Evolutionary conservation across 768 basidiomycete genomes (phyloP).

Genomic region (Gloeostereum incarnatum): DNA sequence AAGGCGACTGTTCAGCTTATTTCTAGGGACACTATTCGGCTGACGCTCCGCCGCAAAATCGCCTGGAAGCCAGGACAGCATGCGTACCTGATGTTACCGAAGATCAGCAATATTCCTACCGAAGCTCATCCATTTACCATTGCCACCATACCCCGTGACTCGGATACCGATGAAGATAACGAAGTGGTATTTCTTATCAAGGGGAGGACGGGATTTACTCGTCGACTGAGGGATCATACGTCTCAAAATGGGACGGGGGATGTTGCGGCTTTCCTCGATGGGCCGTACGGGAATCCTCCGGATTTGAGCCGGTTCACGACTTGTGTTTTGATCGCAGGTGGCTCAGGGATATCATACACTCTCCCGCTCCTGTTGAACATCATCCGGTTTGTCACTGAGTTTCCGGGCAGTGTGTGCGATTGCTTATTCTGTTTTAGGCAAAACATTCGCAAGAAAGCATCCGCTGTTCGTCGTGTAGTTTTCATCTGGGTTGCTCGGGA

Average conservation of each 20-base stretch:
- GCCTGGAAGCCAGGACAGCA: constrained; percentile 39
- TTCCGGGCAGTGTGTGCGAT: neutral
- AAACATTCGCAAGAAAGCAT: neutral
- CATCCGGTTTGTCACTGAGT: neutral
- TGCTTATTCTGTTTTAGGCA: neutral
- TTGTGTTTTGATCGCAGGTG: constrained; percentile 39
- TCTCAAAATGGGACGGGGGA: constrained; percentile 15
- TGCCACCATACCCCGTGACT: constrained; percentile 22
- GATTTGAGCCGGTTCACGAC: constrained; percentile 28
- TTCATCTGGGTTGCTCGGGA: constrained; percentile 2
- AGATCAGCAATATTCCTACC: constrained; percentile 30
- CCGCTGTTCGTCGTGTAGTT: neutral
- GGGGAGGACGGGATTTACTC: constrained; percentile 45
- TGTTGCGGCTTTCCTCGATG: constrained; percentile 37
- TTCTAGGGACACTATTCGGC: constrained; percentile 27
- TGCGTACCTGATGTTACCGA: constrained; percentile 37
- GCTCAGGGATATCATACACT: constrained; percentile 34
- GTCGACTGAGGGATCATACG: constrained; percentile 24
- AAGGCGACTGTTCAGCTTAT: too few relatives aligned
- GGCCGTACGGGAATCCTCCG: constrained; percentile 39
- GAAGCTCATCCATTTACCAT: constrained; percentile 47
- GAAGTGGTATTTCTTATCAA: constrained; percentile 44
- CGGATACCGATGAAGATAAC: constrained; percentile 12
- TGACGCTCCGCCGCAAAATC: constrained; percentile 30
- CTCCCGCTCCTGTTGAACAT: constrained; percentile 15